Base-by-base conservation (phyloP, 495 filamentous ascomycete genomes). In the Amniculicola lignicola region DNA sequence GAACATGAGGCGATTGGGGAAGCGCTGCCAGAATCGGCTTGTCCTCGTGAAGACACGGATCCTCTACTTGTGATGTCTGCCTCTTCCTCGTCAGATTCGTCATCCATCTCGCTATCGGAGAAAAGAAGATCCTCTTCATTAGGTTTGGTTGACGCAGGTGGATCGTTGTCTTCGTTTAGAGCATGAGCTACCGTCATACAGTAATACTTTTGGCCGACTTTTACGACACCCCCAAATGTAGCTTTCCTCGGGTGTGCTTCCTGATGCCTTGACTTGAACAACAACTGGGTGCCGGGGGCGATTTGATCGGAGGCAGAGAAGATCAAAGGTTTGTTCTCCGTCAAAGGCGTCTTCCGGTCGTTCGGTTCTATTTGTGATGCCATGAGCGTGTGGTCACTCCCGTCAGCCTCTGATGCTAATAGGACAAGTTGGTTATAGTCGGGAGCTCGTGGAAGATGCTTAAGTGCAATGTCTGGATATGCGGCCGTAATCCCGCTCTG, bases 61-160 rank as follows among this genome's bases (percentile, higher is more conserved):
- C 50, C 57, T 49, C 42, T 40, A 23, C 57, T 61, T 0, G 51
- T 61, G 6, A 48, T 35, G 24, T 60, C 57, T 15, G 48, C 42
- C 2, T 60, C 40, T 29, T 48, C 42, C 12, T 43, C 56, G 25
- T 18, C 23, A 7, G 24, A 22, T 2, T 53, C 55, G 15, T 53
- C 49, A 46, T 27, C 38, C 21, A 25, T 46, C 9, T 51, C 39
- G 12, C 35, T 39, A 16, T 39, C 40, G n/a, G 33, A 23, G 5
- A 55, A 5, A 2, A 19, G 21, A 3, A 55, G 29, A 4, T 55
- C 31, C 10, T 16, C n/a, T 14, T 55, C 52, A 35, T 3, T 6
- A 0, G 22, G 2, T 15, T 4, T 1, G 14, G 16, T 29, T 15
- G 25, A 14, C 9, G 23, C 14, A 9, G 24, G 19, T 12, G 39